Percentiles rank a stretch among this genome's conserved stretches.
phyloP scores from a whole-genome alignment of 1,284 basidiomycete genomes.

The Fomitopsis schrenkii region DNA sequence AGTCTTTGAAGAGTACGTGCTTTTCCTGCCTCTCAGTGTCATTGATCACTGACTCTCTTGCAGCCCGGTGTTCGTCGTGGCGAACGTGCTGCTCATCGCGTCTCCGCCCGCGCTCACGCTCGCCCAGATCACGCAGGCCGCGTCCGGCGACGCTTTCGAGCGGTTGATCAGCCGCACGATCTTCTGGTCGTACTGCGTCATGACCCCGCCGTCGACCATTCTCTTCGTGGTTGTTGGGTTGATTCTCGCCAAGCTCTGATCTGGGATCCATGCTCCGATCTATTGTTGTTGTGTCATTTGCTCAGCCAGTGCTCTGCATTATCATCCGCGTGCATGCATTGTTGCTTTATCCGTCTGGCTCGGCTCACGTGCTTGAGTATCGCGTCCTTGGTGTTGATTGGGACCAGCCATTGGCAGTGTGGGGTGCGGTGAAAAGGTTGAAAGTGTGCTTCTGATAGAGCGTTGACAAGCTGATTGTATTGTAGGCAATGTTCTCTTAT shows the following conservation, averaged over 20 bases:
- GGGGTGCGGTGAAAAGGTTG: too few species aligned
- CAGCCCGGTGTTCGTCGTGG: constrained; percentile 82
- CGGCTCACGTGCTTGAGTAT: too few species aligned
- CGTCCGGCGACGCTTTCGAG: constrained; percentile 87
- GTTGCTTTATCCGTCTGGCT: neutral
- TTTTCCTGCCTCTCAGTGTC: constrained; percentile 8
- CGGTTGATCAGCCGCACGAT: constrained; percentile 80
- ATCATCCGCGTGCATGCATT: neutral
- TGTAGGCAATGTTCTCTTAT: too few species aligned
- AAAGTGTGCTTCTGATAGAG: too few species aligned
- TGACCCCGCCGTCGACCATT: constrained; percentile 81
- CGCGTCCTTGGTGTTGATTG: too few species aligned
- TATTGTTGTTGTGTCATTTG: neutral
- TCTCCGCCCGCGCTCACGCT: constrained; percentile 82
- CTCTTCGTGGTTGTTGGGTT: constrained; percentile 73
- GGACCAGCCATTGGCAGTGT: too few species aligned
- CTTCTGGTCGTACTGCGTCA: constrained; percentile 79
- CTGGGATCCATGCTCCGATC: neutral
- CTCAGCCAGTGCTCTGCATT: neutral
- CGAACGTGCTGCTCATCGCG: constrained; percentile 70
- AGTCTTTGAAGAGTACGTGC: constrained; percentile 71
- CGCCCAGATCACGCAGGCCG: constrained; percentile 87
- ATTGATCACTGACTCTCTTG: constrained; percentile 9
- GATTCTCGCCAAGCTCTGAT: constrained; percentile 45
- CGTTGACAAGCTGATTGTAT: too few species aligned